phyloP scores from a whole-genome alignment of 768 basidiomycete species.

The Melanogaster broomeanus region DNA sequence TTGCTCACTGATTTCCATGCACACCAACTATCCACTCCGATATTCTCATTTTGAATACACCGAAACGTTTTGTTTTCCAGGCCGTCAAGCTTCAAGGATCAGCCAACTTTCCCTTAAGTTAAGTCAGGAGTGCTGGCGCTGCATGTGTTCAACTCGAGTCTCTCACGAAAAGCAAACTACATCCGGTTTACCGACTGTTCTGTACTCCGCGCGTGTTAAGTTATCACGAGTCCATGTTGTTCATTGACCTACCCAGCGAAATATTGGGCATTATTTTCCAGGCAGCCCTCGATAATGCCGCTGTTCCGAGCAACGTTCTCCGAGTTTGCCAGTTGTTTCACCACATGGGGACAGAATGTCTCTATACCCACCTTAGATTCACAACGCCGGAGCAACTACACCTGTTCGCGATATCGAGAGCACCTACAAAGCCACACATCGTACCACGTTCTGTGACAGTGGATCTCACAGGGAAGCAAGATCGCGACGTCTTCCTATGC shows the following conservation, averaged over 20 bases:
- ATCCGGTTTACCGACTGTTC: too few species aligned
- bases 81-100: too few species aligned
- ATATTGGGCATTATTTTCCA: constrained; percentile 19
- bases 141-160: constrained; percentile 14
- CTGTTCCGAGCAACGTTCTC: constrained; percentile 23
- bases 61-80: too few species aligned
- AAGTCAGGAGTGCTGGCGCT: too few species aligned
- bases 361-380: constrained; percentile 31
- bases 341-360: constrained; percentile 15
- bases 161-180: too few species aligned
- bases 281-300: constrained; percentile 10
- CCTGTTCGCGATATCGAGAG: constrained; percentile 13
- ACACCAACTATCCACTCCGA: too few species aligned
- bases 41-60: too few species aligned
- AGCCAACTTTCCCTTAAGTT: too few species aligned
- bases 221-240: background rate
- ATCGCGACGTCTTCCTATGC: constrained; percentile 24
- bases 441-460: constrained; percentile 29
- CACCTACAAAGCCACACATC: constrained; percentile 13
- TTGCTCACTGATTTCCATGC: too few species aligned
- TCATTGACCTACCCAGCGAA: constrained; percentile 24
- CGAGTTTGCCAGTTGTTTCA: constrained; percentile 21
- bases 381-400: constrained; percentile 21
- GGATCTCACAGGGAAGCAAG: constrained; percentile 31
- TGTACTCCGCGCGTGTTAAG: too few species aligned